Evolutionary conservation across 495 filamentous ascomycete species (phyloP), one percentile per base, ranked within the genome.

Genomic region (Aspergillus conjunctus): DNA sequence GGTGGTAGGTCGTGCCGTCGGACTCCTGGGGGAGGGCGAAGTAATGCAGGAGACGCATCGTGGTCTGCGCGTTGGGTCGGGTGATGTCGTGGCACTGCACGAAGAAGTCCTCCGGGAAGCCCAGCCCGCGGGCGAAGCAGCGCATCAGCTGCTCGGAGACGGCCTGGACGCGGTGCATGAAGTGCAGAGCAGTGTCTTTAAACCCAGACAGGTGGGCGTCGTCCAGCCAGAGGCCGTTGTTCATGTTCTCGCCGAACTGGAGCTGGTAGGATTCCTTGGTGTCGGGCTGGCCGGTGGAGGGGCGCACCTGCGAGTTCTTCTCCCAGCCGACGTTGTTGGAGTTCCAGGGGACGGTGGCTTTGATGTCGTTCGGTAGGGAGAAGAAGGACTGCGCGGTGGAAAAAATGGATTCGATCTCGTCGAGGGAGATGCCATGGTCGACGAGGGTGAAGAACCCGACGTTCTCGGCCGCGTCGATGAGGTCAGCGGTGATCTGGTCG

Each of bases 241-340:
- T 66, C 77, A 84, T 83, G 57, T 77, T 77, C 37, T 77, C 72
- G 18, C 79, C 84, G 65, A 82, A 85, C 65, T 88, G 85, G 59
- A 89, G 68, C 63, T 87, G 84, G 60, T 87, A 82, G 15, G 76
- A 81, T 61, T 88, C 86, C 64, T 88, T 89, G 54, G 76, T 79
- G 65, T 89, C 87, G 5, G 82, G 76, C 8, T 72, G 61, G 22
- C 86, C 87, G 7, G 87, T 88, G 0, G 79, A 83, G 5, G 84
- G 86, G 1, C 85, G 78, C 11, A 88, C 71, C 55, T 88, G 87
- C 18, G 84, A 78, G 53, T 77, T 77, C 59, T 80, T 79, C 69
- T 88, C 85, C 86, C 87, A 88, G n/a, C 87, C 86, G 0, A 81
- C 75, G 62, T 88, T 88, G 44, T 75, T 77, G 4, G 75, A 48